Base-by-base conservation (phyloP, 2,329 filamentous ascomycete genomes). In the Cytospora paraplurivora region DNA sequence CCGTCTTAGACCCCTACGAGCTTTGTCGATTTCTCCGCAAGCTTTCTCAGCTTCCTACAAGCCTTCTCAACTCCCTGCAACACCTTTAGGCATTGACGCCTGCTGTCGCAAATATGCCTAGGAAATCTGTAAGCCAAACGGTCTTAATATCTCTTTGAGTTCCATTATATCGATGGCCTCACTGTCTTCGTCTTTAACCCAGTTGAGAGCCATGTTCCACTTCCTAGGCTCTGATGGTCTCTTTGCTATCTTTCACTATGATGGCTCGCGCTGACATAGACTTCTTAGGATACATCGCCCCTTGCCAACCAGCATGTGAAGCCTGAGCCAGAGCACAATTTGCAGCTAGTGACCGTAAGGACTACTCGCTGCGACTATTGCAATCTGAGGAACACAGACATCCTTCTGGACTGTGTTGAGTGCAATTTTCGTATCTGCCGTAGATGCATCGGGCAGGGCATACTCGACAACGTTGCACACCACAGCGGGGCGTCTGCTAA, bases 331-430 rank as follows among this genome's bases (percentile, higher is more conserved):
- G 10, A 41, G 35, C 38, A 37, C 17, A 7, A 13, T 7, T 61
- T 61, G 32, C 35, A 49, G 50, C 37, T 55, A 10, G 58, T 44
- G 12, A 3, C 11, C 7, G 54, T 41, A 11, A 37, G 33, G 13
- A 61, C 58, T 17, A 61, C 55, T 51, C 58, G 58, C 6, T 61
- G 58, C 32, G 58, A 61, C 41, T 49, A n/a, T n/a, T 61, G 58
- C 19, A 61, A 55, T 7, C 7, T 17, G 7, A 10, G 58, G 10
- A 61, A 61, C 15, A 35, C 50, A 15, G 7, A 37, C 13, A n/a
- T 51, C 11, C 32, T 61, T 7, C 51, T 49, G 33, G 38, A 55
- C 13, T 61, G 58, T 15, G 4, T 10, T 1, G 19, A 37, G 17
- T 61, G 58, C 51, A 41, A 32, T 1, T 21, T 61, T 21, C 58